Evolutionary conservation across 2,329 filamentous ascomycete genomes (phyloP), one percentile per base, ranked within the genome.

Genomic region (Diaporthe vaccinii): DNA sequence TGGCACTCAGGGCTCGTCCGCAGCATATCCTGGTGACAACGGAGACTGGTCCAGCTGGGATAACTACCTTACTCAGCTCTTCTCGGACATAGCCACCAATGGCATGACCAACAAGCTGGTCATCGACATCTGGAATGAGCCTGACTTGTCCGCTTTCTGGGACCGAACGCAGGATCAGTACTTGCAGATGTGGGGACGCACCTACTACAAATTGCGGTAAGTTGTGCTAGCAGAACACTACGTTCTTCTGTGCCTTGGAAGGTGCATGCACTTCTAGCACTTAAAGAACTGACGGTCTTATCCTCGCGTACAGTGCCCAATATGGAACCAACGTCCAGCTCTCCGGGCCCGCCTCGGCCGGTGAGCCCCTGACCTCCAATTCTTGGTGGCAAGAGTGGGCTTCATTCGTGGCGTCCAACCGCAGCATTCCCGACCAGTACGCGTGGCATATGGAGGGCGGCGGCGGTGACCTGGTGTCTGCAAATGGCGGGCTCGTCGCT

Each of bases 41-140:
- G 85, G 85, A 2, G 81, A 89, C 78, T 90, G 87, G 87, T 80
- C 82, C 1, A 78, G 81, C 28, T 87, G 83, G 77, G 87, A 89
- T 69, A 75, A 77, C 0, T 89, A 87, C 72, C 76, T 88, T 1
- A 80, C 82, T 0, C 82, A 82, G 31, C 79, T 86, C 4, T 79
- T 86, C 34, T 59, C 67, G 17, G 41, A 83, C 68, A 79, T 86
- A 15, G 83, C 82, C 22, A 79, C 79, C 4, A 86, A 86, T 75
- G 78, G 80, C 44, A 84, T 83, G 80, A 82, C 78, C 34, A 78
- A 79, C 1, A 85, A 81, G 0, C 77, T 90, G 0, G 81, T 87
- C 0, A 80, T 87, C 14, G 89, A 90, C 70, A 84, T 89, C 49
- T 90, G 88, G 88, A 90, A 90, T 74, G 88, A 90, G 79, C 86